phyloP scores from a whole-genome alignment of 2,329 filamentous ascomycete genomes.

The Aspergillus quadricinctus region DNA sequence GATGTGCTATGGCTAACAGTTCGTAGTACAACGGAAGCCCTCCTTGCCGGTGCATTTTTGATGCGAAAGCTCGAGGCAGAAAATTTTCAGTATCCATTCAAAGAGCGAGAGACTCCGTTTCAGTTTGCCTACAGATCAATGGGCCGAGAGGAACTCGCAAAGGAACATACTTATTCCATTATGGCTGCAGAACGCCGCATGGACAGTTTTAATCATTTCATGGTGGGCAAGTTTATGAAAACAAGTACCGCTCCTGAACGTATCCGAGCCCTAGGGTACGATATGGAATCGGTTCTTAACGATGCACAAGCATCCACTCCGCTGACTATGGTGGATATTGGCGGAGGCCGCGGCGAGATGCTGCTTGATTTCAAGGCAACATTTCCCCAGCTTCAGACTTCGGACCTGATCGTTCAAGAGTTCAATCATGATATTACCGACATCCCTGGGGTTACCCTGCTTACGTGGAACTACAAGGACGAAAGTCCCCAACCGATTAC shows the following conservation, averaged over 20 bases:
- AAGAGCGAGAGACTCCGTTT: constrained; percentile 28
- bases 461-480: constrained; percentile 36
- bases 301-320: constrained; percentile 8
- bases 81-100: constrained; percentile 34
- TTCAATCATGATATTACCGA: constrained; percentile 29
- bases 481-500: constrained; percentile 28
- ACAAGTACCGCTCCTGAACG: constrained; percentile 31
- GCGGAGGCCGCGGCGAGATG: constrained; percentile 34
- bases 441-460: constrained; percentile 24
- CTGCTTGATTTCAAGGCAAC: constrained; percentile 34
- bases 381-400: constrained; percentile 24
- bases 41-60: constrained; percentile 33
- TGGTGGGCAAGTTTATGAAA: constrained; percentile 36
- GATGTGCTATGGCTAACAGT: not conserved
- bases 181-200: constrained; percentile 35
- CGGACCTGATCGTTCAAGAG: constrained; percentile 33
- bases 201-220: constrained; percentile 38
- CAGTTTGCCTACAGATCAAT: constrained; percentile 33
- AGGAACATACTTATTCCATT: constrained; percentile 34
- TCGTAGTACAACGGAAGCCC: constrained; percentile 30
- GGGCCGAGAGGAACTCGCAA: constrained; percentile 24
- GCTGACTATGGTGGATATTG: constrained; percentile 34
- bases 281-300: constrained; percentile 23
- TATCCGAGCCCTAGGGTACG: constrained; percentile 27
- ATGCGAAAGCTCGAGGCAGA: constrained; percentile 31